Base-by-base conservation (phyloP, 116 monocot genomes). In the Cymodocea nodosa region DNA sequence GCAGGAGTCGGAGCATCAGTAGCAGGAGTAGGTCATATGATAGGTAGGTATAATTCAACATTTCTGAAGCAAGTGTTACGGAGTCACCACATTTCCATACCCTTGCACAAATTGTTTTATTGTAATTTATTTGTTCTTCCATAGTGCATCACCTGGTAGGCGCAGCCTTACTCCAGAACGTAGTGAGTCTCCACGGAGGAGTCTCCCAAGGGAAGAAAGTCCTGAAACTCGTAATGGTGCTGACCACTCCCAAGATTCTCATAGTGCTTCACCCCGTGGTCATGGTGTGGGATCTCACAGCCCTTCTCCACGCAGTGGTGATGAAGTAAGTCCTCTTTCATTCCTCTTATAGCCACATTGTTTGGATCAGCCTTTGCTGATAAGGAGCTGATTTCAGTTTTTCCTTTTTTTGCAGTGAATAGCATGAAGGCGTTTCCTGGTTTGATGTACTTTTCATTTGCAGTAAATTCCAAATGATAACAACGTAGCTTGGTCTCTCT, bases 91-190 rank as follows among this genome's bases (percentile, higher is more conserved):
- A 7, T 49, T 14, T 37, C 18, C 13, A 5, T 64, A 20, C 23
- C 49, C 1, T 17, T 61, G 15, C 19, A 30, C 30, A 30, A 30
- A 30, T 60, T 60, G 17, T 16, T 63, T 63, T 20, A 64, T 64
- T 48, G 19, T 44, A 49, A 40, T 19, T 58, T 53, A 18, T 35
- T 58, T 44, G 58, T 30, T 12, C 17, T 50, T n/a, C 30, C 30
- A 15, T 66, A 83, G 81, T 74, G 77, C 65, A 40, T 86, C 90
- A 44, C 88, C 88, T 70, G 50, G 22, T 37, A 66, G 81, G 15
- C 79, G 67, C 37, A 85, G 81, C 65, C 60, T 48, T 62, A 83
- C 78, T 67, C 85, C 85, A 56, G 57, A 62, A 62, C 74, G 77
- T 59, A 81, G 83, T 51, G 39, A 59, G 54, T 73, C 86, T 68